A percentile compares a stretch with the other conserved stretches of the same genome.
These are phyloP conservation scores for Orobanche coerulescens DNA, from an alignment of 257 asterid species.

Conservation along the genomic window DNA sequence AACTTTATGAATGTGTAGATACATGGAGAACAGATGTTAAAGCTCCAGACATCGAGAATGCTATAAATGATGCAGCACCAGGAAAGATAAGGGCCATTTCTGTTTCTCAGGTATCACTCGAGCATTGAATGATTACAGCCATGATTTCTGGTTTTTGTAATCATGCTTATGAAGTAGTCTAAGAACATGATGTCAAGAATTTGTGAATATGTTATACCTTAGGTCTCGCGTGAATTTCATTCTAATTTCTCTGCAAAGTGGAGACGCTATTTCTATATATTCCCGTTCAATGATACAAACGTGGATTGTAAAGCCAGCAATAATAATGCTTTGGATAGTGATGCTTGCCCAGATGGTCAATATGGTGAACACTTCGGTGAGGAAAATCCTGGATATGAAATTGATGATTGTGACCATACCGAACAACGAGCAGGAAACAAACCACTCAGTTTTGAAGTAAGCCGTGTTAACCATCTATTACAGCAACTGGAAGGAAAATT, in stretches of 20 bases:
- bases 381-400: conserved; percentile 20
- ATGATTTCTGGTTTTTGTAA: conserved; percentile 1
- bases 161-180: neutral
- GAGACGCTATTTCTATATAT: conserved; percentile 86
- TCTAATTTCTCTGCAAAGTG: conserved; percentile 97
- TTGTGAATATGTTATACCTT: conserved; percentile 17
- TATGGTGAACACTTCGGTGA: conserved; percentile 23
- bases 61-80: conserved; percentile 59
- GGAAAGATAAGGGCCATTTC: conserved; percentile 59
- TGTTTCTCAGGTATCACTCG: conserved; percentile 63
- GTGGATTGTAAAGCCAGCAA: conserved; percentile 23
- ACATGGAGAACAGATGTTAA: conserved; percentile 85
- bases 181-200: conserved; percentile 15
- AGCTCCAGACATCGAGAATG: conserved; percentile 50
- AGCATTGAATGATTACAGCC: conserved; percentile 13
- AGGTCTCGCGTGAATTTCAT: conserved; percentile 93
- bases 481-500: conserved; percentile 80
- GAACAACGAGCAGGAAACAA: conserved; percentile 39
- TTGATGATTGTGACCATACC: conserved; percentile 27
- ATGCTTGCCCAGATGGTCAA: conserved; percentile 26
- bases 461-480: conserved; percentile 58
- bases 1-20: conserved; percentile 40
- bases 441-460: conserved; percentile 52
- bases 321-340: conserved; percentile 17
- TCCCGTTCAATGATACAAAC: conserved; percentile 53